Base-by-base conservation (phyloP, 768 basidiomycete species). In the Tylopilus sp. region DNA sequence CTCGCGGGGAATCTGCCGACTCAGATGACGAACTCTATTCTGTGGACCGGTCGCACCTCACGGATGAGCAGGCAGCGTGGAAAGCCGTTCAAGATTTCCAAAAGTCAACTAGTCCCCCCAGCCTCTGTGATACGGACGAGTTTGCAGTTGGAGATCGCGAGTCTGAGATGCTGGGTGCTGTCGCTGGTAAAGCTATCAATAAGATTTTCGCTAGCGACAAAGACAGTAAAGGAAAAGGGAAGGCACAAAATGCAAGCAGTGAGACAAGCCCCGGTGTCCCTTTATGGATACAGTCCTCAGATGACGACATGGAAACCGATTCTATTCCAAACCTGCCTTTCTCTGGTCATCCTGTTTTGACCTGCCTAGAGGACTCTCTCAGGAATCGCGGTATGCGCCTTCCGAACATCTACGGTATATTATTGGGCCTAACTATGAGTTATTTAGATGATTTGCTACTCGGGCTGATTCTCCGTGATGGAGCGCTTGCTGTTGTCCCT, bases 181-280 rank as follows among this genome's bases (percentile, higher is more conserved):
- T 71, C 31, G 66, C 69, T 4, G 76, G 75, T 14, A 71, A 76
- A 55, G 76, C 70, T 11, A 74, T 84, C 40, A 67, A 63, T 17
- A 72, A 70, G 47, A 76, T 84, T 34, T 63, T 84, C 34, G 63
- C 71, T 47, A 61, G 67, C 16, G 77, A 83, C 53, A 73, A 69
- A 44, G 65, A 51, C 8, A 66, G 66, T 13, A 60, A 64, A 52
- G 55, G 58, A 34, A 71, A 65, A 45, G 52, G 34, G 37, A 68
- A 51, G 53, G 73, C 66, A 12, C 55, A 67, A 45, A 55, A 58
- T 36, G 58, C 49, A 0, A 60, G 65, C 41, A 54, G 62, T 49
- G 60, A 50, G 34, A 51, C 50, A 13, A 53, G 56, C 1, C 29
- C 57, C 11, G 70, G 66, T 2, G 57, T 74, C 22, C 52, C 64